Conservation (phyloP, 2,329 filamentous ascomycete species). For the Setomelanomma holmii region DNA sequence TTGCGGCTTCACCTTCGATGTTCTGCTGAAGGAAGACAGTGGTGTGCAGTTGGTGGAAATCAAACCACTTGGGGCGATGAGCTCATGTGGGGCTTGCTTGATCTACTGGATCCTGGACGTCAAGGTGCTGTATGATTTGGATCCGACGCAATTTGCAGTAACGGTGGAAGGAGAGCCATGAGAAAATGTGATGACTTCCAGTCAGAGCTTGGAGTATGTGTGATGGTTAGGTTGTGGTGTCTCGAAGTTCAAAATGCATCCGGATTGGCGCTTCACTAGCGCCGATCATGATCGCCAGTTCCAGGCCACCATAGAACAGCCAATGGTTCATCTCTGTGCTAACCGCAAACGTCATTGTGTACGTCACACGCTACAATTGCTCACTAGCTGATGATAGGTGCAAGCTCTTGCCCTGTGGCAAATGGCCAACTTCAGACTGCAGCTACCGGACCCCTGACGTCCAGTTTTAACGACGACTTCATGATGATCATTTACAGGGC, state of each 20-base stretch:
- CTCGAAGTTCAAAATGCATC: too few relatives aligned
- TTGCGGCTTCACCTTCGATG: slow-evolving; percentile 56
- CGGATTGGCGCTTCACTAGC: neutral
- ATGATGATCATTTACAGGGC: neutral
- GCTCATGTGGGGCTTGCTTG: slow-evolving; percentile 55
- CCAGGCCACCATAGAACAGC: neutral
- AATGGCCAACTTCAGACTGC: neutral
- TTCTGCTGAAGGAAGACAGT: slow-evolving; percentile 45
- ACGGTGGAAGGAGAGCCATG: neutral
- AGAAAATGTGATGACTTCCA: neutral
- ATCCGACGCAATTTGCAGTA: slow-evolving; percentile 12
- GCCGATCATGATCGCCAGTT: neutral
- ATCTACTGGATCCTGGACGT: slow-evolving; percentile 56
- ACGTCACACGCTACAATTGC: neutral
- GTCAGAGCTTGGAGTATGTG: neutral
- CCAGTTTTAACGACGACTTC: neutral
- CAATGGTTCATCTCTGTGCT: neutral
- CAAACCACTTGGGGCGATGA: slow-evolving; percentile 55
- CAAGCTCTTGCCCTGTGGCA: neutral
- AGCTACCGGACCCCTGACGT: neutral
- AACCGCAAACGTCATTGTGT: neutral
- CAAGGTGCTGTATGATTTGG: slow-evolving; percentile 46
- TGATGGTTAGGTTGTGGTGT: neutral
- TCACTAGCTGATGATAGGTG: neutral
- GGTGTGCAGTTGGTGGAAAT: slow-evolving; percentile 52